Evolutionary conservation across 768 basidiomycete genomes (phyloP).

Genomic region (Mycena crocata): DNA sequence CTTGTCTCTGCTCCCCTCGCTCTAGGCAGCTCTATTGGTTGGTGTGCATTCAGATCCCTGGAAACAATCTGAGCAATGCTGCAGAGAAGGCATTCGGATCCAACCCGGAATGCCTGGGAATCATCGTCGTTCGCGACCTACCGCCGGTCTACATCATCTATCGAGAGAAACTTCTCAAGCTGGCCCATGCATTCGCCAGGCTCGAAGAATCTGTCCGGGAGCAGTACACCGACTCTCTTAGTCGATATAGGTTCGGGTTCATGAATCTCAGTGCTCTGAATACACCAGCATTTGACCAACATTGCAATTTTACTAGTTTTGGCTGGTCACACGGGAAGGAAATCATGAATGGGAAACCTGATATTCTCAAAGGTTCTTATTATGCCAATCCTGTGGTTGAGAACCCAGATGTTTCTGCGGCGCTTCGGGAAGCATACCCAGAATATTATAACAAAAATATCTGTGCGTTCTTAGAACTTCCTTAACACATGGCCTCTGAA

Average conservation of each 20-base stretch:
- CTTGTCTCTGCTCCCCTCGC: conserved; percentile 65
- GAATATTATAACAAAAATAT: conserved; percentile 93
- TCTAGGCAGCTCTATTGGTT: conserved; percentile 73
- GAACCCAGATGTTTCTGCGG: conserved; percentile 66
- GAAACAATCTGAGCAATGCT: conserved; percentile 1
- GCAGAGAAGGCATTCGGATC: conserved; percentile 88
- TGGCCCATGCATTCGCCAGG: conserved; percentile 81
- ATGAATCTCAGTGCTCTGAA: not conserved
- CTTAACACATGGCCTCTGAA: not conserved
- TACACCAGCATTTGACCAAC: too few species aligned
- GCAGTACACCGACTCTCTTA: conserved; percentile 76
- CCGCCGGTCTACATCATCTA: conserved; percentile 72
- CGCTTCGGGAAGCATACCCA: conserved; percentile 67
- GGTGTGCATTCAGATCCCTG: conserved; percentile 10
- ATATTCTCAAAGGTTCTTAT: conserved; percentile 91
- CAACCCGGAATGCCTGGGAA: conserved; percentile 77
- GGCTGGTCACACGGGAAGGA: conserved; percentile 99
- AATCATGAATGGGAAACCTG: conserved; percentile 72
- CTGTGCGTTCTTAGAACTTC: conserved; percentile 60
- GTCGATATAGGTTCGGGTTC: conserved; percentile 75
- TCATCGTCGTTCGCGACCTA: conserved; percentile 85
- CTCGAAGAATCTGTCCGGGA: conserved; percentile 77
- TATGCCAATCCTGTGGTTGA: conserved; percentile 91
- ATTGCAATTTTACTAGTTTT: conserved; percentile 72
- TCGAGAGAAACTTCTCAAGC: conserved; percentile 77